Percentiles rank a stretch among this genome's conserved stretches.
phyloP scores from a whole-genome alignment of 164 flowering plant genomes.

The Vitis riparia region DNA sequence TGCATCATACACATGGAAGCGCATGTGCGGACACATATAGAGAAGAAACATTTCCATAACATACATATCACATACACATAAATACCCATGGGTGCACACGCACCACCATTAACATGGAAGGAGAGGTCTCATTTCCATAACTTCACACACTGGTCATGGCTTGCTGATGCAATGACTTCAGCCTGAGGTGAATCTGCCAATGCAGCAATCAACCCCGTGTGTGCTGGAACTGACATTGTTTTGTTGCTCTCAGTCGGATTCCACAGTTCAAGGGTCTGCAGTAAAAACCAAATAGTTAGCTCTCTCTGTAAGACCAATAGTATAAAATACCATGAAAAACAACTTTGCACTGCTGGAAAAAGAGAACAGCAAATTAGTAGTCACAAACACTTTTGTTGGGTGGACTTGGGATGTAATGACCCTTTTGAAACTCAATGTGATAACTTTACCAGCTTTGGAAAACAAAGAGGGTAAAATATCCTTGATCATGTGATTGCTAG shows the following conservation, averaged over 20 bases:
- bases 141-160: constrained; percentile 39
- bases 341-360: neutral
- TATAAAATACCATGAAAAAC: neutral
- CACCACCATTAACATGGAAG: neutral
- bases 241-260: constrained; percentile 22
- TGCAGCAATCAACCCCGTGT: constrained; percentile 23
- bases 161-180: constrained; percentile 33
- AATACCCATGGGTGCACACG: neutral
- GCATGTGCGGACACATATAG: neutral
- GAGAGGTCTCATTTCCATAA: constrained; percentile 31
- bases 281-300: neutral
- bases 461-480: neutral
- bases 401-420: too few species aligned
- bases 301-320: neutral
- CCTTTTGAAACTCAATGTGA: neutral
- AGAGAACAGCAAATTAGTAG: neutral
- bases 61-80: too few species aligned
- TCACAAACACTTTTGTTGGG: neutral
- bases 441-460: neutral
- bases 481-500: neutral
- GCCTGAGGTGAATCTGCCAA: constrained; percentile 21
- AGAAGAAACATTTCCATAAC: too few species aligned
- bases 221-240: constrained; percentile 28
- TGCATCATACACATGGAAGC: too few species aligned
- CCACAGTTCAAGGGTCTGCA: constrained; percentile 39